phyloP scores from a whole-genome alignment of 257 asterid genomes.

The Nicotiana sylvestris region DNA sequence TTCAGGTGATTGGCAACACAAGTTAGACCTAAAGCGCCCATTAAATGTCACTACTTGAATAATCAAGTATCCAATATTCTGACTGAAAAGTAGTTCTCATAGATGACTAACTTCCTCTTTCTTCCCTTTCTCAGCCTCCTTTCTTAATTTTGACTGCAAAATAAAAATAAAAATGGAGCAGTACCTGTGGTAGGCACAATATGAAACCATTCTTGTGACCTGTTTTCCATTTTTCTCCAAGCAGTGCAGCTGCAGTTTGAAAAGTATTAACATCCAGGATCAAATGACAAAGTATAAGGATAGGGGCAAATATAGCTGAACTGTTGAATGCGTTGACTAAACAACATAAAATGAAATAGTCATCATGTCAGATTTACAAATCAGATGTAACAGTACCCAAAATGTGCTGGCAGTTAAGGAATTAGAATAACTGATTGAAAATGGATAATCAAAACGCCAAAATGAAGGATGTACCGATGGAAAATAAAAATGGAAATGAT shows the following conservation, averaged over 20 bases:
- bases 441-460: neutral
- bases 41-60: neutral
- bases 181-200: conserved; percentile 96
- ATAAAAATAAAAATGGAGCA: neutral
- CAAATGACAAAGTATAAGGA: neutral
- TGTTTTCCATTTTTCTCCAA: conserved; percentile 93
- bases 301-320: neutral
- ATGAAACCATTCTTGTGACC: conserved; percentile 85
- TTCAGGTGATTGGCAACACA: neutral
- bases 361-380: neutral
- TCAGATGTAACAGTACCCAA: neutral
- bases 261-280: conserved; percentile 16
- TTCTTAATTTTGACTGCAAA: neutral
- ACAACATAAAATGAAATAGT: conserved; percentile 3
- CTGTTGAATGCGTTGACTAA: neutral
- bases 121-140: neutral
- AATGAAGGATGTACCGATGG: neutral
- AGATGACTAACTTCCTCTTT: neutral
- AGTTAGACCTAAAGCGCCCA: neutral
- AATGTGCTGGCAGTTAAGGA: neutral
- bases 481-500: neutral
- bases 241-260: conserved; percentile 80
- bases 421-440: neutral
- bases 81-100: neutral
- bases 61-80: conserved; percentile 6